phyloP scores from a whole-genome alignment of 305 asterid genomes.

The Withania somnifera region DNA sequence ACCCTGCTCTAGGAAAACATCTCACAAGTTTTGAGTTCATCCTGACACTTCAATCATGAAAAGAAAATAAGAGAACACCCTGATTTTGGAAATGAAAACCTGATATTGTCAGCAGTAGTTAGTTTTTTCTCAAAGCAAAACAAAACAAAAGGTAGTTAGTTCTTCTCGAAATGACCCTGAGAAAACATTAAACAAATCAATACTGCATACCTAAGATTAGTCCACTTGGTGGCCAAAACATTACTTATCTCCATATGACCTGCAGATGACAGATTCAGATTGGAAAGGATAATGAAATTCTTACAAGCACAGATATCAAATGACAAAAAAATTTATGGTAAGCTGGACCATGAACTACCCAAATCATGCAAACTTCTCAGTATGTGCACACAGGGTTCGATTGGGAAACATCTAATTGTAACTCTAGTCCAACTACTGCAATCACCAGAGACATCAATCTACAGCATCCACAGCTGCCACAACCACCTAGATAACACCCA shows the following conservation, averaged over 20 bases:
- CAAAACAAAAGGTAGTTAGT: background rate
- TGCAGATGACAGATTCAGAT: slow-evolving; percentile 32
- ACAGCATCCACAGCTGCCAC: background rate
- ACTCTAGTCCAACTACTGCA: background rate
- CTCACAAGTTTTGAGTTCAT: background rate
- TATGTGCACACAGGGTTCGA: background rate
- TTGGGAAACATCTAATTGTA: background rate
- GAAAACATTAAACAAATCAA: slow-evolving; percentile 8
- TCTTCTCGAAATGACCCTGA: background rate
- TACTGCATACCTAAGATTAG: slow-evolving; percentile 24
- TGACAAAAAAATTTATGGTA: slow-evolving; percentile 1
- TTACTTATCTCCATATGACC: slow-evolving; percentile 27
- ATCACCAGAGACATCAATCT: background rate
- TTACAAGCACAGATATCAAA: slow-evolving; percentile 12
- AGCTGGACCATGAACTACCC: slow-evolving; percentile 5
- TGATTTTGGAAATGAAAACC: background rate
- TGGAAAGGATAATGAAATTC: slow-evolving; percentile 9
- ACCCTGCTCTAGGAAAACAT: background rate
- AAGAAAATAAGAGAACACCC: background rate
- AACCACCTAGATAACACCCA: background rate
- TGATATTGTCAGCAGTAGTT: background rate
- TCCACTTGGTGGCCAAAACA: slow-evolving; percentile 19
- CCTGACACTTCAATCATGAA: background rate
- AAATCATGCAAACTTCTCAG: background rate
- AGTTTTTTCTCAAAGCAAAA: background rate